phyloP scores from a whole-genome alignment of 2,329 filamentous ascomycete genomes.

The Fusarium lyarnte region DNA sequence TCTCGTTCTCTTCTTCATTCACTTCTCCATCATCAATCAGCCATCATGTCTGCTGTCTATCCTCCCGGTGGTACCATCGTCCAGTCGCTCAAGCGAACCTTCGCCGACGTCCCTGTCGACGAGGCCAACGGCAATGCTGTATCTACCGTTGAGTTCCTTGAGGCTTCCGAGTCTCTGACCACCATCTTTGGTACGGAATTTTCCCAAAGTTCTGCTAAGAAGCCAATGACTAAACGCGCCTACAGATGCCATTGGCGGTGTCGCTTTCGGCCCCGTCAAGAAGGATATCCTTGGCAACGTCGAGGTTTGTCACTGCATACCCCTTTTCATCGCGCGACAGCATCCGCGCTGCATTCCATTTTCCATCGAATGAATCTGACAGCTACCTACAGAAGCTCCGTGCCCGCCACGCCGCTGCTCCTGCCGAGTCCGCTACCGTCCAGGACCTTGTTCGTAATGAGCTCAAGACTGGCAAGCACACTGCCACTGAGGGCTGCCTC shows the following conservation, averaged over 20 bases:
- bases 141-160: conserved; percentile 86
- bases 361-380: conserved; percentile 26
- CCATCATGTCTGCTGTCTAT: conserved; percentile 62
- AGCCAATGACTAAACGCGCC: conserved; percentile 16
- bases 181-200: conserved; percentile 78
- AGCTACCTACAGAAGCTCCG: conserved; percentile 77
- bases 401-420: conserved; percentile 80
- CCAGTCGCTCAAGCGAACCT: conserved; percentile 84
- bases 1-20: conserved; percentile 5
- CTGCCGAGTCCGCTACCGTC: conserved; percentile 81
- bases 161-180: conserved; percentile 86
- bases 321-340: background rate
- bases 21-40: conserved; percentile 15
- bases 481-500: conserved; percentile 86
- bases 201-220: background rate
- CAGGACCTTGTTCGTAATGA: conserved; percentile 89
- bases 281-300: conserved; percentile 91
- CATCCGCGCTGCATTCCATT: background rate
- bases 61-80: conserved; percentile 82
- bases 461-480: conserved; percentile 88
- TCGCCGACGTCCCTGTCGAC: conserved; percentile 82
- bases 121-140: conserved; percentile 79
- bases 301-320: conserved; percentile 66
- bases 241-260: conserved; percentile 70
- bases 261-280: conserved; percentile 91